These are phyloP conservation scores for Selaginella moellendorffii DNA, from an alignment of 75 land plant species.

Conservation along the genomic window DNA sequence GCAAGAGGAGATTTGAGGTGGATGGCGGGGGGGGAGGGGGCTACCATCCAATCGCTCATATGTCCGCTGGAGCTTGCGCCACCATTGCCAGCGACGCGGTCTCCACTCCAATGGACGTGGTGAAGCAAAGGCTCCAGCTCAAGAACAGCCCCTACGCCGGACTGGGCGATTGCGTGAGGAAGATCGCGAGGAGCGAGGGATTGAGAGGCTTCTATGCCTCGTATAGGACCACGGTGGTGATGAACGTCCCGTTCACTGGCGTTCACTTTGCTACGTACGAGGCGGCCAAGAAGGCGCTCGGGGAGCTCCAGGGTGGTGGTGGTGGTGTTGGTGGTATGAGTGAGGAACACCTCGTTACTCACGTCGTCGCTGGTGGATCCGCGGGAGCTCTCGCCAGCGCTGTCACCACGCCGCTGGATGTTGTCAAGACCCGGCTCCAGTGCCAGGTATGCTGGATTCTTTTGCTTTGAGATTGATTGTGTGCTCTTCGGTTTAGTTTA, in stretches of 20 bases:
- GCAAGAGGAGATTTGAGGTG: slow-evolving; percentile 17
- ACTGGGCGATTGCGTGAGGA: slow-evolving; percentile 23
- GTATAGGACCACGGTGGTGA: slow-evolving; percentile 27
- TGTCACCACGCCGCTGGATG: slow-evolving; percentile 79
- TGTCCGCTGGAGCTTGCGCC: slow-evolving; percentile 24
- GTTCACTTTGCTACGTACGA: slow-evolving; percentile 36
- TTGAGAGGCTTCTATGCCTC: slow-evolving; percentile 27
- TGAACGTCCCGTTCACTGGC: slow-evolving; percentile 39
- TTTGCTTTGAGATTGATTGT: too few relatives aligned
- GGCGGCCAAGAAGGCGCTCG: slow-evolving; percentile 26
- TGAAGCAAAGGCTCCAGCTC: slow-evolving; percentile 34
- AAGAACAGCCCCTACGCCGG: slow-evolving; percentile 24
- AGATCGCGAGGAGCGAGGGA: slow-evolving; percentile 20
- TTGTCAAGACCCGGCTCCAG: slow-evolving; percentile 73
- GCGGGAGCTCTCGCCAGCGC: slow-evolving; percentile 69
- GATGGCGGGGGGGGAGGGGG: slow-evolving; percentile 26
- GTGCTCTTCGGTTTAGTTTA: too few relatives aligned
- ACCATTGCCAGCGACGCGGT: slow-evolving; percentile 38
- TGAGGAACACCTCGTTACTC: slow-evolving; percentile 50
- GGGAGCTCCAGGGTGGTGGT: slow-evolving; percentile 30
- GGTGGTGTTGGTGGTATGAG: slow-evolving; percentile 30
- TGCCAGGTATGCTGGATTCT: slow-evolving; percentile 82
- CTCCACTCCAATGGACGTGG: slow-evolving; percentile 38
- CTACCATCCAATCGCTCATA: slow-evolving; percentile 30
- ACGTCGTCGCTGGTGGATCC: slow-evolving; percentile 69